Base-by-base conservation (phyloP, 371 early-diverging fungal species). In the Dipsacomyces acuminosporus region DNA sequence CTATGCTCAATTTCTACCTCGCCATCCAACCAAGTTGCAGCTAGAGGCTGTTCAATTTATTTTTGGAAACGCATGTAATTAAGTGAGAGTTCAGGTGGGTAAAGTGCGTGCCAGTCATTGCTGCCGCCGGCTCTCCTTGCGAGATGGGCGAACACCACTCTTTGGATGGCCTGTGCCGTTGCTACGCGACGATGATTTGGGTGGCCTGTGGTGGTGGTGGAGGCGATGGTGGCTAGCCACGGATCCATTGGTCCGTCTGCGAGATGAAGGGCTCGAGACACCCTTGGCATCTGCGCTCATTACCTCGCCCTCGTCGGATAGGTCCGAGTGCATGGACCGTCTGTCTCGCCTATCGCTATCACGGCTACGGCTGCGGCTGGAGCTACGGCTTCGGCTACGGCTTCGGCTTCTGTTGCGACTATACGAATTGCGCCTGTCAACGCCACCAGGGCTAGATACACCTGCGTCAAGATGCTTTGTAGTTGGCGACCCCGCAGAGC, bases 61-160 rank as follows among this genome's bases (percentile, higher is more conserved):
- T n/a, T n/a, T n/a, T n/a, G n/a, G n/a, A n/a, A n/a, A n/a, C n/a
- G n/a, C n/a, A n/a, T n/a, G n/a, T n/a, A n/a, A n/a, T n/a, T n/a
- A n/a, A n/a, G n/a, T n/a, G n/a, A n/a, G n/a, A n/a, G n/a, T n/a
- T n/a, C n/a, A n/a, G n/a, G n/a, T n/a, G n/a, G n/a, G n/a, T n/a
- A n/a, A n/a, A n/a, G n/a, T n/a, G n/a, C n/a, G n/a, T n/a, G n/a
- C n/a, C n/a, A n/a, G 34, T 56, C 56, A 66, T 21, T 57, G 54
- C 49, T 61, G 67, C 5, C 58, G 48, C 19, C 67, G 57, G 33
- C 67, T 66, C 20, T 66, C 57, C 30, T 50, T 52, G 4, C 67
- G 67, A 5, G 67, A 66, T 19, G 67, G 67, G 13, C 60, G 57
- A 15, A 56, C 54, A 3, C 60, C 59, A 5, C 59, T 18, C 14